phyloP scores from a whole-genome alignment of 2,329 filamentous ascomycete species.

The Aspergillus hiratsukae region DNA sequence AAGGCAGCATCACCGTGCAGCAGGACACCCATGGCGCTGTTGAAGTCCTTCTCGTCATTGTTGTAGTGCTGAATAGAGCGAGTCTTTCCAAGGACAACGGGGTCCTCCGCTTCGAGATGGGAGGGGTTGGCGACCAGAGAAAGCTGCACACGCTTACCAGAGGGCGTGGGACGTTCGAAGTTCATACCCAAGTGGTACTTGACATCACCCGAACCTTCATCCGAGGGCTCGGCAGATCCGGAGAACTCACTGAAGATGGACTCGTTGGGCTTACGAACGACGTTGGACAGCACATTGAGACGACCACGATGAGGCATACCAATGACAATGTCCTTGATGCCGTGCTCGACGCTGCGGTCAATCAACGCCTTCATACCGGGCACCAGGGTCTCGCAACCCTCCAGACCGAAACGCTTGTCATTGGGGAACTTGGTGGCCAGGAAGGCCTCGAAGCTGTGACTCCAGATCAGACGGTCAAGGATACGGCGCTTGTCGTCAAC shows the following conservation, averaged over 20 bases:
- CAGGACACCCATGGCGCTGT: constrained; percentile 89
- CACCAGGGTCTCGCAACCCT: constrained; percentile 94
- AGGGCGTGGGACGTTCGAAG: constrained; percentile 96
- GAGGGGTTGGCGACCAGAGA: constrained; percentile 98
- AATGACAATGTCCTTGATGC: constrained; percentile 98
- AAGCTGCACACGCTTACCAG: constrained; percentile 97
- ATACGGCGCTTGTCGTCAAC: constrained; percentile 98
- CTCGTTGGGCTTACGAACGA: constrained; percentile 98
- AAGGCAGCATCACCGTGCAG: constrained; percentile 97
- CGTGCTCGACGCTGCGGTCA: constrained; percentile 95
- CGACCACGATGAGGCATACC: constrained; percentile 99
- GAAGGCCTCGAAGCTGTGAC: constrained; percentile 94
- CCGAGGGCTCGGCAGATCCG: constrained; percentile 77
- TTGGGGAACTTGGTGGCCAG: constrained; percentile 97
- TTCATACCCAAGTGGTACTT: constrained; percentile 99
- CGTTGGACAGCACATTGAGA: constrained; percentile 96
- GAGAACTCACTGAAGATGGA: constrained; percentile 99
- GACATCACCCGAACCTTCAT: constrained; percentile 96
- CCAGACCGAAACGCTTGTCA: constrained; percentile 97
- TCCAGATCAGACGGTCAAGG: constrained; percentile 96
- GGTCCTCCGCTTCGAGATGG: constrained; percentile 96
- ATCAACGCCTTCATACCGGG: constrained; percentile 99
- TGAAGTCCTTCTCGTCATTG: constrained; percentile 85
- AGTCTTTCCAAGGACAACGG: constrained; percentile 95
- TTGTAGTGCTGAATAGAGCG: constrained; percentile 99